phyloP scores from a whole-genome alignment of 2,329 filamentous ascomycete species.

The Scortechinia acanthostroma region DNA sequence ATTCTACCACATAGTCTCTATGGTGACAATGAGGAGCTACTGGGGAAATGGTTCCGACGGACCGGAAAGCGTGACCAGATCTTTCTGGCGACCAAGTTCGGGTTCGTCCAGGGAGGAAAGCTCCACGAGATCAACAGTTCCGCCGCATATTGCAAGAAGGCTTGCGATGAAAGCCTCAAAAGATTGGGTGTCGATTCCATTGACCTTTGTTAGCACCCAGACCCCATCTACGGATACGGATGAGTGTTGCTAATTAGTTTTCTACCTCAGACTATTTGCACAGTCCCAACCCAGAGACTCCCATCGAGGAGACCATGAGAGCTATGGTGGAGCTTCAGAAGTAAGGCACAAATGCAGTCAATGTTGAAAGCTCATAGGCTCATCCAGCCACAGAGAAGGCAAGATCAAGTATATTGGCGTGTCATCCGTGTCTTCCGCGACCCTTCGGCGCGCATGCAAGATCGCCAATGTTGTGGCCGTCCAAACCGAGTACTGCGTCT shows the following conservation, averaged over 20 bases:
- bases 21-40: conserved; percentile 33
- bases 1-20: conserved; percentile 21
- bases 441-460: conserved; percentile 36
- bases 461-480: conserved; percentile 39
- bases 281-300: conserved; percentile 27
- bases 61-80: conserved; percentile 34
- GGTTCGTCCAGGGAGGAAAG: conserved; percentile 13
- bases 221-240: background rate
- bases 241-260: background rate
- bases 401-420: conserved; percentile 45
- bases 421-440: conserved; percentile 34
- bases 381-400: conserved; percentile 25
- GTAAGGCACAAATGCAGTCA: conserved; percentile 7
- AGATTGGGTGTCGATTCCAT: conserved; percentile 30
- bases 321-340: conserved; percentile 31
- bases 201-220: conserved; percentile 23
- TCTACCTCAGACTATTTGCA: conserved; percentile 25
- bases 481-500: conserved; percentile 44
- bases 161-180: conserved; percentile 28
- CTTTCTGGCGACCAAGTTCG: conserved; percentile 45
- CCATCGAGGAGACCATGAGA: conserved; percentile 36
- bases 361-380: background rate
- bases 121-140: conserved; percentile 17
- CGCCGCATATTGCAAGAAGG: conserved; percentile 27
- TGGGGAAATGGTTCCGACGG: conserved; percentile 37